Base-by-base conservation (phyloP, 1,284 basidiomycete genomes). In the Xanthoconium separans region DNA sequence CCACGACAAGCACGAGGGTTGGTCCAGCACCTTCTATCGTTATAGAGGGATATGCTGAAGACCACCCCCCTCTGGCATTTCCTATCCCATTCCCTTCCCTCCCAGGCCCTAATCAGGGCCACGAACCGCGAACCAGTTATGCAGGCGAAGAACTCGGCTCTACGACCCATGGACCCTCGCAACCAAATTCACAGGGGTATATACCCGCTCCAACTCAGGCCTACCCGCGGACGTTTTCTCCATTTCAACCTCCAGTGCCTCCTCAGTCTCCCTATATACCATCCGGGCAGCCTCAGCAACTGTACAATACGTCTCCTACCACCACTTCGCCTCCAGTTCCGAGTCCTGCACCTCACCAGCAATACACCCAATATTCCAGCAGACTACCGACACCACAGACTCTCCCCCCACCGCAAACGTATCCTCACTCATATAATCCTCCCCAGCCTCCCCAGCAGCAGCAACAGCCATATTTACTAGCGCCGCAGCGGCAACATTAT, bases 281-380 rank as follows among this genome's bases (percentile, higher is more conserved):
- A 18, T 47, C 44, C 34, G 58, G 61, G 18, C 65, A 62, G 24
- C 40, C 59, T 50, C 65, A 51, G 44, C 64, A 55, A 46, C 33
- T 39, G 16, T 52, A 63, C 30, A 52, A 60, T 6, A 4, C 39
- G 3, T 44, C 52, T 30, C 30, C 50, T 40, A 37, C 44, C 15
- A 16, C 24, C 10, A 51, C 33, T 9, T 45, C 54, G 10, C 36
- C 55, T 36, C 50, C 48, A 24, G 16, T 54, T 13, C 44, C 22
- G 22, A 22, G 22, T 22, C 22, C 22, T 22, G 22, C 3, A 22
- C 22, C 39, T 27, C 39, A 47, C 16, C 65, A 56, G 27, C 57
- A 58, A 33, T 58, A 63, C 12, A 37, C 31, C n/a, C 63, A 53
- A 39, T 52, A 63, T 53, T 31, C 63, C 6, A 39, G 12, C 16